Base-by-base conservation (phyloP, 2,329 filamentous ascomycete species). In the Penicillium sp. region DNA sequence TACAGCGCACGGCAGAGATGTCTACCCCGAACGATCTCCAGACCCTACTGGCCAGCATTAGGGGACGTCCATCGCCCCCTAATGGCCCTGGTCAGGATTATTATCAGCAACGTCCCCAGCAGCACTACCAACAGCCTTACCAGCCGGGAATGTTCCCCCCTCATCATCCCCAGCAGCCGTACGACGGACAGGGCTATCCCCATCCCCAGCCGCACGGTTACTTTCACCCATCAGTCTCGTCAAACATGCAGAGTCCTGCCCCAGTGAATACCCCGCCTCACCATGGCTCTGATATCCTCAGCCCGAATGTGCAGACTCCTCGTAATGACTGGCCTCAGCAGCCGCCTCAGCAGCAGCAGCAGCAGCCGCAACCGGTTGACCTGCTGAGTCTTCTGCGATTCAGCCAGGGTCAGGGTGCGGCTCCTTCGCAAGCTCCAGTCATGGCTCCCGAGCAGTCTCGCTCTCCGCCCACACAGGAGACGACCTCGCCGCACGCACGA, bases 341-440 rank as follows among this genome's bases (percentile, higher is more conserved):
- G 62, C 47, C 71, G 66, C 47, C 73, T 69, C 65, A 69, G 67
- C 53, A 71, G 57, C 60, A 67, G 69, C 58, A 71, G 69, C 54
- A 70, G 63, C 47, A 71, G 66, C 53, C 71, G 57, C 60, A 67
- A 21, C 80, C 81, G 15, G 77, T 78, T 57, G 83, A 81, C 63
- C 70, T 89, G 59, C 76, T 88, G 53, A 87, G 82, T 64, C 70
- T 88, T 55, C 76, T 89, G 57, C 85, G 85, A 69, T 87, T 85
- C 72, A 85, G 81, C 56, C 76, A 81, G 59, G 71, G 76, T 36
- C 57, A 73, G 29, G 61, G 64, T 49, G 59, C 66, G 47, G 51
- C 60, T 28, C 68, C 69, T 70, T 71, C 44, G 56, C 62, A 58
- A 45, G 55, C 62, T 51, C 45, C 61, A 21, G 59, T 59, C 50